Evolutionary conservation across 192 early-diverging fungal species (phyloP).

Genomic region (Coemansia sp.): DNA sequence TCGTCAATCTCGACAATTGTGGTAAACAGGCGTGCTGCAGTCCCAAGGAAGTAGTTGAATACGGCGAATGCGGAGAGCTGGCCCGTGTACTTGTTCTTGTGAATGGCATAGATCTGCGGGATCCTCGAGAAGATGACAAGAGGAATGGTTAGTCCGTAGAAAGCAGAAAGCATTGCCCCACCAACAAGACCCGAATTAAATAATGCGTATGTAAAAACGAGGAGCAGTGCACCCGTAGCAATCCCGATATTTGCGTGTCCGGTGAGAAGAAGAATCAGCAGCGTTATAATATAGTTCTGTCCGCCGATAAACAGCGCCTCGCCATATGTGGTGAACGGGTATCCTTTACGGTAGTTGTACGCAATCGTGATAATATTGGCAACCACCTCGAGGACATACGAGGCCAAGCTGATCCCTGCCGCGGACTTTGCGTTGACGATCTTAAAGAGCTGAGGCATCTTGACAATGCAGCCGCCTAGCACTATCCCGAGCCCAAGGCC

Average conservation of each 20-base stretch:
- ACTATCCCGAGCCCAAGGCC: slow-evolving; percentile 93
- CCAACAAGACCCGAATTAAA: slow-evolving; percentile 54
- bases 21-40: slow-evolving; percentile 84
- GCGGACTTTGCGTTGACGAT: slow-evolving; percentile 70
- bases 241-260: slow-evolving; percentile 44
- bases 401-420: slow-evolving; percentile 76
- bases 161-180: slow-evolving; percentile 54
- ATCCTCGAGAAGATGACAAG: slow-evolving; percentile 77
- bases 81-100: slow-evolving; percentile 79
- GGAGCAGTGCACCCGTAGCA: slow-evolving; percentile 32
- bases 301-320: slow-evolving; percentile 80
- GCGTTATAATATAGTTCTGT: slow-evolving; percentile 79
- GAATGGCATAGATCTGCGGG: slow-evolving; percentile 88
- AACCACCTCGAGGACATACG: slow-evolving; percentile 80
- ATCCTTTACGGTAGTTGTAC: slow-evolving; percentile 80
- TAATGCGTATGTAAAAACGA: slow-evolving; percentile 58
- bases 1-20: slow-evolving; percentile 91
- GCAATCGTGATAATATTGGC: slow-evolving; percentile 76
- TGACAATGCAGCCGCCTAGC: slow-evolving; percentile 87
- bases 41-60: slow-evolving; percentile 84
- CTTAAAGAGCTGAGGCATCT: slow-evolving; percentile 95
- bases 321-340: slow-evolving; percentile 89
- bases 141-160: slow-evolving; percentile 78
- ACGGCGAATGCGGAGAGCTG: slow-evolving; percentile 89
- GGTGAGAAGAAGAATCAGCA: slow-evolving; percentile 63